Base-by-base conservation (phyloP, 1,139 yeast species). In the Geotrichum aggregatum region DNA sequence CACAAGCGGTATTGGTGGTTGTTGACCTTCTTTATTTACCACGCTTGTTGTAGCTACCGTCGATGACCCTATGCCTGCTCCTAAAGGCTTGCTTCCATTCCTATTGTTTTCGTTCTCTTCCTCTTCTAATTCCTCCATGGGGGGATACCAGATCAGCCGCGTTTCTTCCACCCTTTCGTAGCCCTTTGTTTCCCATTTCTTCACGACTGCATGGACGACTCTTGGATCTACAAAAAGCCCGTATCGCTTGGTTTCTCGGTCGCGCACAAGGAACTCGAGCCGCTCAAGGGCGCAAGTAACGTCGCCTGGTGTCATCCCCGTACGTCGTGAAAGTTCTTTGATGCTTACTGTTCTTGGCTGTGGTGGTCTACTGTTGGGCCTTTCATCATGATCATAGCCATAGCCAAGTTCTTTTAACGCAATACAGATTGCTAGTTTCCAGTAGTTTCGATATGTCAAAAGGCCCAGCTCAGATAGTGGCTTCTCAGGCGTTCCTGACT, bases 401-500 rank as follows among this genome's bases (percentile, higher is more conserved):
- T 38, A 52, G 7, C 21, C 13, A 10, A 19, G 28, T 8, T 68
- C 68, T 28, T 68, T 69, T 21, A 82, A 68, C 11, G 68, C 69
- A 48, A 70, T 73, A 21, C 89, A 84, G 18, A 87, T 72, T 5
- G 84, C 73, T 1, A 82, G 70, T 60, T 79, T 83, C 98, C 98
- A 92, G 66, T 86, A 92, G 61, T 83, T 86, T 58, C 95, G 74
- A 67, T 92, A 92, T 58, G 96, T 86, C 31, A 87, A 70, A 47
- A 89, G 71, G 0, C 98, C 98, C 52, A 91, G 72, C 60, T 86
- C 94, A 61, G 95, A 84, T 51, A 92, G 73, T 0, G 98, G 98
- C 63, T 91, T 91, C 62, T 92, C 98, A 0, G 98, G 98, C 0
- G 97, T 87, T 0, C 98, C 98, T 53, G 78, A 78, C 56, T 83